A percentile compares a stretch with the other conserved stretches of the same genome.
phyloP scores from a whole-genome alignment of 2,329 filamentous ascomycete species.

The Neofusicoccum parvum region DNA sequence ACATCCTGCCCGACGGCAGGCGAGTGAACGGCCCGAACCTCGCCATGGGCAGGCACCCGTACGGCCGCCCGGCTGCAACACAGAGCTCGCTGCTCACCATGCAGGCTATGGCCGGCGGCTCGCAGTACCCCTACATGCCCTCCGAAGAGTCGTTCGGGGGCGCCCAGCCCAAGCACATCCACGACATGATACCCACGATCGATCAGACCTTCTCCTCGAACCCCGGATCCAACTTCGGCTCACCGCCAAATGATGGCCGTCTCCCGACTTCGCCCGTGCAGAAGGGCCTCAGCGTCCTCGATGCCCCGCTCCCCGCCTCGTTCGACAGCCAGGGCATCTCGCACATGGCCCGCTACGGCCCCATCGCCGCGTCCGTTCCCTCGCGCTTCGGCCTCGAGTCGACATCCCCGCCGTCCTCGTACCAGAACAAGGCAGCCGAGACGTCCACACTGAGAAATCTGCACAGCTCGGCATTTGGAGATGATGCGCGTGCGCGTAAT shows the following conservation, averaged over 20 bases:
- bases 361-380: constrained; percentile 89
- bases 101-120: constrained; percentile 49
- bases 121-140: constrained; percentile 44
- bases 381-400: constrained; percentile 89
- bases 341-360: constrained; percentile 84
- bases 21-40: constrained; percentile 79
- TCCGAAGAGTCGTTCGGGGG: constrained; percentile 43
- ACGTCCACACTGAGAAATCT: constrained; percentile 64
- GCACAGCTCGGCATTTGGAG: constrained; percentile 68
- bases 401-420: constrained; percentile 72
- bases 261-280: constrained; percentile 77
- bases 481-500: constrained; percentile 64
- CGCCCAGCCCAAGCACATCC: constrained; percentile 37
- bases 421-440: constrained; percentile 60
- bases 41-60: constrained; percentile 51
- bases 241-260: constrained; percentile 73
- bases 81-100: constrained; percentile 70
- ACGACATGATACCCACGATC: constrained; percentile 57
- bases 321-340: constrained; percentile 97
- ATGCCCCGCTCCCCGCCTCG: constrained; percentile 88
- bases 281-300: constrained; percentile 81
- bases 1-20: constrained; percentile 90
- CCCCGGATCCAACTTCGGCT: constrained; percentile 72
- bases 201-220: constrained; percentile 62
- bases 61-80: constrained; percentile 64